These are phyloP conservation scores for Penicillium sp. DNA, from an alignment of 2,329 filamentous ascomycete genomes.

Conservation along the genomic window DNA sequence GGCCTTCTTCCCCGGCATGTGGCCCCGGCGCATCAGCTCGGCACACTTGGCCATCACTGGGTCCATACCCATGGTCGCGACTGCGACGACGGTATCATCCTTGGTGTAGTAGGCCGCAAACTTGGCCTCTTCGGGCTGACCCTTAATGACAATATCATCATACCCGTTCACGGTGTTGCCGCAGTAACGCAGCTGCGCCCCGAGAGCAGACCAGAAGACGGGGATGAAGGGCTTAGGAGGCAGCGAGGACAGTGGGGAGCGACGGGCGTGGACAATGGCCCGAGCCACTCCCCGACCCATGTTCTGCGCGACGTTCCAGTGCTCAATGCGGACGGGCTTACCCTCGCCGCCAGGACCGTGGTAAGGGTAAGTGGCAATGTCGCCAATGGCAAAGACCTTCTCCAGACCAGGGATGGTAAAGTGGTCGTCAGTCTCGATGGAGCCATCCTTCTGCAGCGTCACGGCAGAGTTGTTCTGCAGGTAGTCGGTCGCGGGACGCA, in stretches of 20 bases:
- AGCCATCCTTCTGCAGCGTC: constrained; percentile 75
- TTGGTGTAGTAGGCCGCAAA: constrained; percentile 87
- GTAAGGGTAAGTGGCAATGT: constrained; percentile 94
- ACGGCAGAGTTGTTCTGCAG: constrained; percentile 66
- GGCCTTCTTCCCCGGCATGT: constrained; percentile 78
- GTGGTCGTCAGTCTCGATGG: constrained; percentile 69
- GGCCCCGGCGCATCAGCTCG: constrained; percentile 74
- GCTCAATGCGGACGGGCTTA: constrained; percentile 75
- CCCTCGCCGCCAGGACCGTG: constrained; percentile 78
- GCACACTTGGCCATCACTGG: constrained; percentile 76
- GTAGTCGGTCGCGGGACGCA: constrained; percentile 77
- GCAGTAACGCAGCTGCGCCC: constrained; percentile 85
- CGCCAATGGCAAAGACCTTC: constrained; percentile 79
- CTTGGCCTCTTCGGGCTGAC: constrained; percentile 67
- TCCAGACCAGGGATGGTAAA: constrained; percentile 70
- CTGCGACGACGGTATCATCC: constrained; percentile 79
- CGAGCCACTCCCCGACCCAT: constrained; percentile 72
- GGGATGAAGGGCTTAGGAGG: constrained; percentile 73
- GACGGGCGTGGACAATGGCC: constrained; percentile 61
- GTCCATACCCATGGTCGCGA: constrained; percentile 85
- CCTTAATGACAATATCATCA: constrained; percentile 78
- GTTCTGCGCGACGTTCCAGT: constrained; percentile 98
- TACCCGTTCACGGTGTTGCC: constrained; percentile 77
- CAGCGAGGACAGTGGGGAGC: constrained; percentile 32
- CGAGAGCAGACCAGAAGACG: constrained; percentile 93